These are phyloP conservation scores for Setaria italica DNA, from an alignment of 202 grass and related monocot genomes.

Conservation along the genomic window DNA sequence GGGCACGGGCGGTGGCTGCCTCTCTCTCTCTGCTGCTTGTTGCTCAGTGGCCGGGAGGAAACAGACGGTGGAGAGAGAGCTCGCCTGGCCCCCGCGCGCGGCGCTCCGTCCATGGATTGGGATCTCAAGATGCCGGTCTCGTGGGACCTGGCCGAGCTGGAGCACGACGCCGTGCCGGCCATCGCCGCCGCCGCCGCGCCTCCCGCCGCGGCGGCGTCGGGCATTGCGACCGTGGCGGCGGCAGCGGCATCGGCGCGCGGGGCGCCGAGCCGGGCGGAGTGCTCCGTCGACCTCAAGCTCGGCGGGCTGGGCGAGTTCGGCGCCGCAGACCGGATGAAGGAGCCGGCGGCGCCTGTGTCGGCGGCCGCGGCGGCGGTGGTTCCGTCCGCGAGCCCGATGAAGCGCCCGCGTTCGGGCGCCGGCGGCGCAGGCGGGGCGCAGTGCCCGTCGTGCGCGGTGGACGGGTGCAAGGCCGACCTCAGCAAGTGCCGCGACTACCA, in stretches of 20 bases:
- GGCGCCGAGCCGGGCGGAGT: slow-evolving; percentile 47
- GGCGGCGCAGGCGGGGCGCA: slow-evolving; percentile 1
- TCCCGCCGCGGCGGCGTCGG: background rate
- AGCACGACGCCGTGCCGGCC: slow-evolving; percentile 46
- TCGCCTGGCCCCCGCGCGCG: too few relatives aligned
- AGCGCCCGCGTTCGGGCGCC: slow-evolving; percentile 42
- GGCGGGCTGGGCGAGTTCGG: slow-evolving; percentile 75
- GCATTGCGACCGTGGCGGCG: slow-evolving; percentile 8
- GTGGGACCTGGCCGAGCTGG: slow-evolving; percentile 72
- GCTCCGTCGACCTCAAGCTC: slow-evolving; percentile 84
- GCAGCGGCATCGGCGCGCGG: slow-evolving; percentile 23
- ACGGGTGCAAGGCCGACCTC: slow-evolving; percentile 75
- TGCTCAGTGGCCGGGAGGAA: background rate
- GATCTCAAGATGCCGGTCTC: slow-evolving; percentile 82
- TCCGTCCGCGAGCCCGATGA: slow-evolving; percentile 44
- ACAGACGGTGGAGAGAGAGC: too few relatives aligned
- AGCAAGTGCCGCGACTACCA: slow-evolving; percentile 84
- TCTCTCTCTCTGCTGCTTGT: background rate
- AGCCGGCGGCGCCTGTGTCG: slow-evolving; percentile 8
- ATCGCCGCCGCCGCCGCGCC: slow-evolving; percentile 12
- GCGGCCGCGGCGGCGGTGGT: background rate
- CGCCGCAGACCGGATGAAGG: slow-evolving; percentile 39
- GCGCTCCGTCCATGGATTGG: slow-evolving; percentile 73
- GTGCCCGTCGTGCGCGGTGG: slow-evolving; percentile 69
- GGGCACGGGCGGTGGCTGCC: background rate